Base-by-base conservation (phyloP, 768 basidiomycete species). In the Baorangia bicolor region DNA sequence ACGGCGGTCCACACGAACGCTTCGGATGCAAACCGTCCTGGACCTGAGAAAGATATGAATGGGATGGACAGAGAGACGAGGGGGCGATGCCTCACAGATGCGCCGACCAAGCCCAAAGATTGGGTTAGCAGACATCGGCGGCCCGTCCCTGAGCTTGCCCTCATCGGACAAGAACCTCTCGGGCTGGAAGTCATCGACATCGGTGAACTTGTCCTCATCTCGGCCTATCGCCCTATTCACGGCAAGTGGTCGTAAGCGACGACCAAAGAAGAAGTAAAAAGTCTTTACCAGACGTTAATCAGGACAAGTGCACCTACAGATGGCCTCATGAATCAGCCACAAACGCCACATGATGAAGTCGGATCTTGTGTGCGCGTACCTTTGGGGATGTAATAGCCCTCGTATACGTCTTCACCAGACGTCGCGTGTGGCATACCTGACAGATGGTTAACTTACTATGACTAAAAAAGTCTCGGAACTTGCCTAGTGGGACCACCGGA, bases 341-440 rank as follows among this genome's bases (percentile, higher is more conserved):
- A n/a, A 6, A 20, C 33, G 25, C 12, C 38, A 49, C 11, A 25
- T 25, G n/a, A n/a, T n/a, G 14, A 27, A 20, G 1, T 11, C 25
- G 34, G 25, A 57, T 50, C 55, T 33, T 25, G 11, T n/a, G 2
- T 13, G 12, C 9, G 31, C 48, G 14, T 23, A 53, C 74, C 77
- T 56, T 78, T 75, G 0, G 79, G 80, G 39, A 82, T 78, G 38
- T 68, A 68, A 54, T 76, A 74, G 1, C 67, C 72, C 13, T 69
- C 56, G 21, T 66, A 70, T 20, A 62, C 57, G 23, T 69, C 68
- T 9, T 70, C 67, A 1, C 42, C 47, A 7, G 64, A 58, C 3
- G 61, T 63, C 16, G 63, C 54, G 28, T 68, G 70, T 0, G 70
- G 67, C 13, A 72, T 51, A 1, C 64, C 69, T 69, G 31, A 14